Percentiles rank a stretch among this genome's conserved stretches.
Evolutionary conservation across 805 yeast genomes (phyloP).

Genomic region (Wickerhamiella allomyrinae): DNA sequence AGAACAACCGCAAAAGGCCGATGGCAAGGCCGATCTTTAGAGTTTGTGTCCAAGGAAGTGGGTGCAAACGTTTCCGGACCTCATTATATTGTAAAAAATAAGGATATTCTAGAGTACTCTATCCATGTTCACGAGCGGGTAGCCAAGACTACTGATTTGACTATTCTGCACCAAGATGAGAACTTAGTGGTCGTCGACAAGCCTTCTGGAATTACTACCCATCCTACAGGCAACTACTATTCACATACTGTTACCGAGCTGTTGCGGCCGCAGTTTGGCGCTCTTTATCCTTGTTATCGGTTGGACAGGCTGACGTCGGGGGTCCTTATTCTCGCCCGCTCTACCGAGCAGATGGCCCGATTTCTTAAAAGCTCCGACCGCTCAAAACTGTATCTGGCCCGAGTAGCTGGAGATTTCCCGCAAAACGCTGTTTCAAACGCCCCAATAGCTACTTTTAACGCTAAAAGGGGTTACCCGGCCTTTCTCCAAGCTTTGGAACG

Average conservation of each 20-base stretch:
- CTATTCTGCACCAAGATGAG: conserved; percentile 53
- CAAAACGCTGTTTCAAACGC: not conserved
- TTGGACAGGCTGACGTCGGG: conserved; percentile 20
- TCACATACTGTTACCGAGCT: conserved; percentile 33
- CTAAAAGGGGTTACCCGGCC: conserved; percentile 14
- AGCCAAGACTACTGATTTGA: conserved; percentile 54
- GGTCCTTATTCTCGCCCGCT: conserved; percentile 14
- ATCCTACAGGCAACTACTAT: conserved; percentile 76
- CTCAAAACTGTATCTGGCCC: conserved; percentile 12
- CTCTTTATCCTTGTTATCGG: conserved; percentile 17
- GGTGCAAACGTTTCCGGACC: conserved; percentile 13
- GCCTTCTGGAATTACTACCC: conserved; percentile 90
- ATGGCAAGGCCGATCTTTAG: conserved; percentile 14
- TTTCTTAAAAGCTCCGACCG: conserved; percentile 2
- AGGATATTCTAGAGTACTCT: conserved; percentile 67
- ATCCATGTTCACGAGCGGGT: conserved; percentile 70
- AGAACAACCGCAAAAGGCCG: conserved; percentile 17
- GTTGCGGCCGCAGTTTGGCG: conserved; percentile 10
- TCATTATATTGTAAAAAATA: conserved; percentile 42
- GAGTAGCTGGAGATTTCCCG: conserved; percentile 4
- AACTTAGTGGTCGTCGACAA: conserved; percentile 70
- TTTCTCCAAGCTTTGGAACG: conserved; percentile 3
- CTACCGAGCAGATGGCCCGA: conserved; percentile 7
- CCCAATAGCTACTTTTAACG: conserved; percentile 16
- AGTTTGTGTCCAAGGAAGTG: conserved; percentile 12